Percentiles rank a stretch among this genome's conserved stretches.
phyloP scores from a whole-genome alignment of 345 rosid species.

The Populus pruinosa region DNA sequence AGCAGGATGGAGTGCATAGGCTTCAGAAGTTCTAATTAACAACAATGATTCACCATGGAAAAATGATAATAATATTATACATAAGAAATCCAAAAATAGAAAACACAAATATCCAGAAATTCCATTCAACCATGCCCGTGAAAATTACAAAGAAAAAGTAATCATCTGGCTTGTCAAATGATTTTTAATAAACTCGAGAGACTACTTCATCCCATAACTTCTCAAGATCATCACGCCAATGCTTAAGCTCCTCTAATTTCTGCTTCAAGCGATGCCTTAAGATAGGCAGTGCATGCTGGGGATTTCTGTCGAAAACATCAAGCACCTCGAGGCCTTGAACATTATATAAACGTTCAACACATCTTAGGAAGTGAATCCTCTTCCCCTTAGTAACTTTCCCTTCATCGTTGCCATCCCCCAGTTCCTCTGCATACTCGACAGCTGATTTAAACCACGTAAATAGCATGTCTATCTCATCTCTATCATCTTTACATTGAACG shows the following conservation, averaged over 20 bases:
- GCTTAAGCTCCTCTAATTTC: conserved; percentile 13
- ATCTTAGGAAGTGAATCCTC: not conserved
- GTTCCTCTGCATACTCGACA: not conserved
- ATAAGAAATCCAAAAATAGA: too few species aligned
- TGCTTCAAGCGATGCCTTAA: conserved; percentile 13
- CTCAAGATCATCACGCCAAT: too few species aligned
- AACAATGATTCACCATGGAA: too few species aligned
- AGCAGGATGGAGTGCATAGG: too few species aligned
- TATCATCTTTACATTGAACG: conserved; percentile 18
- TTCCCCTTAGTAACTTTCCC: not conserved
- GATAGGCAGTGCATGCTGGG: conserved; percentile 16
- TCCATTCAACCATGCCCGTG: too few species aligned
- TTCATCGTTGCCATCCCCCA: not conserved
- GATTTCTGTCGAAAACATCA: not conserved
- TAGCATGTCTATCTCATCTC: conserved; percentile 21
- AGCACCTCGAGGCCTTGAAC: conserved; percentile 22
- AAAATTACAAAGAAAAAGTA: too few species aligned
- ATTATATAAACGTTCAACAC: conserved; percentile 23
- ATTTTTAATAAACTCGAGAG: too few species aligned
- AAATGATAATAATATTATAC: too few species aligned
- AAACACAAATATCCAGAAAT: too few species aligned
- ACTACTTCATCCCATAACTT: too few species aligned
- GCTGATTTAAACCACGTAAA: conserved; percentile 1
- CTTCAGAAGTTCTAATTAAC: too few species aligned
- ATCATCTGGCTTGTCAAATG: too few species aligned